Evolutionary conservation across 1,284 basidiomycete genomes (phyloP).

Genomic region (Caloboletus firmus): DNA sequence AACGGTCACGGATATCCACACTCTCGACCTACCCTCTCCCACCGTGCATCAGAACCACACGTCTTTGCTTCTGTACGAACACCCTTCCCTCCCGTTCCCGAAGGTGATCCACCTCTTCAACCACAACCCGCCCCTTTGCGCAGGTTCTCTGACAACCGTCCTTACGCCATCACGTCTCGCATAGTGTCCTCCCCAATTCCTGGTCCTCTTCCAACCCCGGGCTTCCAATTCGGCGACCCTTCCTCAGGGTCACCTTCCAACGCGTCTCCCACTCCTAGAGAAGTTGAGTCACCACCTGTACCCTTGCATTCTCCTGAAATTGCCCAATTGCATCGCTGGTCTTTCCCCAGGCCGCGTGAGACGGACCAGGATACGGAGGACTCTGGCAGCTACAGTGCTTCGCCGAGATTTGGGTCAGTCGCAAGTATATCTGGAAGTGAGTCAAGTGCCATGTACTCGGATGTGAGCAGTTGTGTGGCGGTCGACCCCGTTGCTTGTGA

Average conservation of each 20-base stretch:
- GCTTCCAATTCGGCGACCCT: constrained; percentile 67
- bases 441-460: constrained; percentile 55
- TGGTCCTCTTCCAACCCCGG: constrained; percentile 67
- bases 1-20: constrained; percentile 24
- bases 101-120: constrained; percentile 18
- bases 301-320: constrained; percentile 26
- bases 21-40: constrained; percentile 38
- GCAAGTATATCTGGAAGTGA: constrained; percentile 59
- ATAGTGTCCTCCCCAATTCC: constrained; percentile 55
- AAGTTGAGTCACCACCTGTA: constrained; percentile 47
- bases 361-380: constrained; percentile 50
- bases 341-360: constrained; percentile 36
- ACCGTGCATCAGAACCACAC: constrained; percentile 46
- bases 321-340: constrained; percentile 30
- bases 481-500: constrained; percentile 35
- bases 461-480: constrained; percentile 45
- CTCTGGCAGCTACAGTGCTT: constrained; percentile 45
- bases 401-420: constrained; percentile 60
- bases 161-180: constrained; percentile 51
- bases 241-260: constrained; percentile 43
- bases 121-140: constrained; percentile 16
- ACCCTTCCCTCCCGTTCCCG: constrained; percentile 31
- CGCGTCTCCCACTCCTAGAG: constrained; percentile 45
- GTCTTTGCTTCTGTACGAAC: constrained; percentile 36
- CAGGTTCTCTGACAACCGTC: constrained; percentile 45